Conservation (phyloP, 2,329 filamentous ascomycete genomes). For the Fusarium falciforme region DNA sequence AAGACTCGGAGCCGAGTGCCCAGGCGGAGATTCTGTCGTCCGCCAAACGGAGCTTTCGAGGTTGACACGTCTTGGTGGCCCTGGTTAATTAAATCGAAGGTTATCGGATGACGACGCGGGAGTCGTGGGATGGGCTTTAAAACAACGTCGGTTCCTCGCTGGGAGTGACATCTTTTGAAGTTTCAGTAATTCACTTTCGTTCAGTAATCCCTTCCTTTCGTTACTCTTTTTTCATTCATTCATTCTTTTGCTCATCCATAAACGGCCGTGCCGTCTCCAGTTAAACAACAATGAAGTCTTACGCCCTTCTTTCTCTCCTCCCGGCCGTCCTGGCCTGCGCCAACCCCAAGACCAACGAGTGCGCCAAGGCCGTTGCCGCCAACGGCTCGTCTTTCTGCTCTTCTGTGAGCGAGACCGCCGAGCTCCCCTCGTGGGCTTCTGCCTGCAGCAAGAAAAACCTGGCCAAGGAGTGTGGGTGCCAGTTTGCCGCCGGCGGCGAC, state of each 20-base stretch:
- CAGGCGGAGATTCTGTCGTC: conserved; percentile 36
- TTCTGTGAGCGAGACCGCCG: conserved; percentile 40
- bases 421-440: conserved; percentile 44
- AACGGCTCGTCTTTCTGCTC: conserved; percentile 32
- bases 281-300: conserved; percentile 34
- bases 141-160: background rate
- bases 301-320: conserved; percentile 37
- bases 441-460: conserved; percentile 46
- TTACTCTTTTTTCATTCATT: conserved; percentile 15
- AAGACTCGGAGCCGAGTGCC: conserved; percentile 13
- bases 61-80: conserved; percentile 4
- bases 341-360: conserved; percentile 36
- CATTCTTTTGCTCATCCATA: conserved; percentile 8
- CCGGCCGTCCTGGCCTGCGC: conserved; percentile 37
- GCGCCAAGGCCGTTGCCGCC: conserved; percentile 32
- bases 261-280: conserved; percentile 27
- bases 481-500: conserved; percentile 37
- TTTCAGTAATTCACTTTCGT: conserved; percentile 8
- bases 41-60: conserved; percentile 30
- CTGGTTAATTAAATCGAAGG: conserved; percentile 24
- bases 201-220: conserved; percentile 10
- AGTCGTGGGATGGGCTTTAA: conserved; percentile 13
- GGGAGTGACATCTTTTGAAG: background rate
- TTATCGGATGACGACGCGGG: background rate
- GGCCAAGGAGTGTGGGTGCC: conserved; percentile 48